A percentile compares a stretch with the other conserved stretches of the same genome.
phyloP scores from a whole-genome alignment of 2,329 filamentous ascomycete genomes.

The Parascedosporium putredinis region DNA sequence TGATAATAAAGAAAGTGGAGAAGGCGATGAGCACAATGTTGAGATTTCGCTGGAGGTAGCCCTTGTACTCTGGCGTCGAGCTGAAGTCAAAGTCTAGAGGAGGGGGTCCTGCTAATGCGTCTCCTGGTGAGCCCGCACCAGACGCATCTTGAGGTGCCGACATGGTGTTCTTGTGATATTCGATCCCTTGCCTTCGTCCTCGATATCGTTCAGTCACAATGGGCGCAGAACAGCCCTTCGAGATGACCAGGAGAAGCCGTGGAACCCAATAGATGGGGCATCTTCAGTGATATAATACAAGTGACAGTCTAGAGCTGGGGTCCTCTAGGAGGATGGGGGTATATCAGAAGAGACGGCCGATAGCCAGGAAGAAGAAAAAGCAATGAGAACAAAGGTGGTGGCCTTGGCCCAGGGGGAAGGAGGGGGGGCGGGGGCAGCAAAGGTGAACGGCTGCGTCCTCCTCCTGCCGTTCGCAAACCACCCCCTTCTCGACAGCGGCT shows the following conservation, averaged over 20 bases:
- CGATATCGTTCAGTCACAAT: neutral
- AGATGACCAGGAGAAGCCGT: too few relatives aligned
- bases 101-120: neutral
- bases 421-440: too few relatives aligned
- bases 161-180: neutral
- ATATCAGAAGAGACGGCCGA: too few relatives aligned
- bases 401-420: too few relatives aligned
- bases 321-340: too few relatives aligned
- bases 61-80: constrained; percentile 1
- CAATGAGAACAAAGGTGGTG: too few relatives aligned
- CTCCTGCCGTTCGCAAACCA: too few relatives aligned
- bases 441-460: too few relatives aligned
- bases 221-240: too few relatives aligned
- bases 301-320: too few relatives aligned
- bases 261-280: neutral
- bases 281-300: neutral
- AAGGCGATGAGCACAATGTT: constrained; percentile 6
- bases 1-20: constrained; percentile 6
- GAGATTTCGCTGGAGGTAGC: constrained; percentile 4
- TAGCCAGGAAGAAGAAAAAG: too few relatives aligned
- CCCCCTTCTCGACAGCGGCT: too few relatives aligned
- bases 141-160: neutral
- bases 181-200: neutral
- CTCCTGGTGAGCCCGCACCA: neutral
- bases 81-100: constrained; percentile 2